A percentile compares a stretch with the other conserved stretches of the same genome.
These are phyloP conservation scores for Trametes polyzona DNA, from an alignment of 1,284 basidiomycete species.

Conservation along the genomic window DNA sequence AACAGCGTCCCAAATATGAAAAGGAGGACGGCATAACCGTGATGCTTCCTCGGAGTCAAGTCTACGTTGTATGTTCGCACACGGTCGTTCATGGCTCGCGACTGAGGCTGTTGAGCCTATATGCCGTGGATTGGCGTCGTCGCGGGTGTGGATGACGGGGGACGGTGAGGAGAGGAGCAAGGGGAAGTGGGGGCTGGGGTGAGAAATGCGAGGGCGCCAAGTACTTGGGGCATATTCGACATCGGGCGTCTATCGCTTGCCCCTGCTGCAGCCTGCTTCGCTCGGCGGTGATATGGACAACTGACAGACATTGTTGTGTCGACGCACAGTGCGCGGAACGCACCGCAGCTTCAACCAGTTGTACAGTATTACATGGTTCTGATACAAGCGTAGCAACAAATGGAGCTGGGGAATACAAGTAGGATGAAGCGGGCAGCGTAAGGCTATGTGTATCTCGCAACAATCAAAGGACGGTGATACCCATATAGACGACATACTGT, in stretches of 20 bases:
- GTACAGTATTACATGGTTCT: too few relatives aligned
- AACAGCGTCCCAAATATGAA: constrained; percentile 85
- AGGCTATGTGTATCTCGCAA: too few relatives aligned
- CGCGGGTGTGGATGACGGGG: neutral
- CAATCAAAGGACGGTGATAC: too few relatives aligned
- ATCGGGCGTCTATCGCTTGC: constrained; percentile 8
- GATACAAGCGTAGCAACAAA: too few relatives aligned
- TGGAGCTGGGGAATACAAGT: too few relatives aligned
- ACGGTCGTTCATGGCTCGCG: constrained; percentile 25
- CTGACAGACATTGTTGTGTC: too few relatives aligned
- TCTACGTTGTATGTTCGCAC: constrained; percentile 50
- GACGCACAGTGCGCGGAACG: too few relatives aligned
- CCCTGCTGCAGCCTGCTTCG: too few relatives aligned
- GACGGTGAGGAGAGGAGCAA: neutral
- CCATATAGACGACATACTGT: too few relatives aligned
- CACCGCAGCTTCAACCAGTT: too few relatives aligned
- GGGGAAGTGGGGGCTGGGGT: neutral
- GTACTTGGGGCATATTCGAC: neutral
- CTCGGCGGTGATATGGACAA: too few relatives aligned
- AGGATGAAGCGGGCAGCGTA: too few relatives aligned
- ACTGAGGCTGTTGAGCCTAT: neutral
- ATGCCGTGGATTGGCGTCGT: neutral
- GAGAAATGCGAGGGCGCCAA: neutral
- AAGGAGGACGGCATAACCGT: constrained; percentile 83
- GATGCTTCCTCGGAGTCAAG: constrained; percentile 73